Evolutionary conservation across 495 filamentous ascomycete species (phyloP).

Genomic region (Penicillium coffeae): DNA sequence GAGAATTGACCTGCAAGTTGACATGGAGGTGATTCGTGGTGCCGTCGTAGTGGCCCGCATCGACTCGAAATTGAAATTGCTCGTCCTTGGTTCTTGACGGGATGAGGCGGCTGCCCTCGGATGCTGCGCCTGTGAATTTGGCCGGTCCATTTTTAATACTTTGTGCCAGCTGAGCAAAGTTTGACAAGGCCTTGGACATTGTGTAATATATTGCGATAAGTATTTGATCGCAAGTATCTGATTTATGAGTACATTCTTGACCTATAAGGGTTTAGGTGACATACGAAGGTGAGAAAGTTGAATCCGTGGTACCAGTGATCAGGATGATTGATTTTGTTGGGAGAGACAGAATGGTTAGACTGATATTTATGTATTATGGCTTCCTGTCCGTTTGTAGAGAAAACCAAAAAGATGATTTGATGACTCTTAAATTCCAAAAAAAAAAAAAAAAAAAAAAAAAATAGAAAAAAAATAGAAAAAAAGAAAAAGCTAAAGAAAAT

Average conservation of each 20-base stretch:
- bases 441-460: neutral
- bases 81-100: slow-evolving; percentile 10
- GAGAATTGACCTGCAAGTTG: slow-evolving; percentile 17
- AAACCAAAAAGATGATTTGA: neutral
- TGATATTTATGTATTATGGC: neutral
- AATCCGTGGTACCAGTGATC: too few species aligned
- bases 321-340: too few species aligned
- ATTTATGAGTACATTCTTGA: too few species aligned
- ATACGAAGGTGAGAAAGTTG: too few species aligned
- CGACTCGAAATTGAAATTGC: slow-evolving; percentile 11
- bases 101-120: slow-evolving; percentile 9
- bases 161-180: slow-evolving; percentile 3
- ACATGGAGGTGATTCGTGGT: slow-evolving; percentile 12
- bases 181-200: slow-evolving; percentile 1
- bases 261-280: too few species aligned
- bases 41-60: slow-evolving; percentile 13
- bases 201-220: neutral
- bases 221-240: too few species aligned
- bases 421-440: neutral
- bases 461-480: too few species aligned
- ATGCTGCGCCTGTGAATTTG: slow-evolving; percentile 9
- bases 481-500: too few species aligned
- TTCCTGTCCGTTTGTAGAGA: slow-evolving; percentile 1
- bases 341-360: neutral
- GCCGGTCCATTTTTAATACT: slow-evolving; percentile 4